Evolutionary conservation across 164 flowering plant species (phyloP).

Genomic region (Nelumbo lutea): DNA sequence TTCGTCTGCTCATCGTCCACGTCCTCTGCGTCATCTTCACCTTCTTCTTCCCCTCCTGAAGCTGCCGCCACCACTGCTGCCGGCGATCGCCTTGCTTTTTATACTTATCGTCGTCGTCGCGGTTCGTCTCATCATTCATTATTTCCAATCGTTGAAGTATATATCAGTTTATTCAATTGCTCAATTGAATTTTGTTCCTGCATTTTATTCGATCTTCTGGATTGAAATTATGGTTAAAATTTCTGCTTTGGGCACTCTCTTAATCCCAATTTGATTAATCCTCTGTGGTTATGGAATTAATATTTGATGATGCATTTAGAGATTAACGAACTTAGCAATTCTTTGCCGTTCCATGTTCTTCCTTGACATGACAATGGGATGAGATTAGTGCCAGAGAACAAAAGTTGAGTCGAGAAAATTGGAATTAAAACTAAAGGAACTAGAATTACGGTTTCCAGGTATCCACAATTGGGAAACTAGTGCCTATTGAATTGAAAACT

Average conservation of each 20-base stretch:
- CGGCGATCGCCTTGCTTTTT: not conserved
- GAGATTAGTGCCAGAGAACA: not conserved
- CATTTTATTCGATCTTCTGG: too few relatives aligned
- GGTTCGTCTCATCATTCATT: constrained; percentile 12
- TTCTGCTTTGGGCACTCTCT: not conserved
- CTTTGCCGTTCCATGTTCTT: not conserved
- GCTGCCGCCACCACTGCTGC: not conserved
- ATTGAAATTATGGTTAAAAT: not conserved
- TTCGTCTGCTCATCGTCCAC: constrained; percentile 15
- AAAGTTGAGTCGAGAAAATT: too few relatives aligned
- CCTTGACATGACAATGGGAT: not conserved
- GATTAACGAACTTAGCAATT: not conserved
- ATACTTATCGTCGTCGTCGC: not conserved
- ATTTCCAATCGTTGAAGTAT: not conserved
- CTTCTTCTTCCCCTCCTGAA: constrained; percentile 1
- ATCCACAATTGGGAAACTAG: too few relatives aligned
- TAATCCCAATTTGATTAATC: not conserved
- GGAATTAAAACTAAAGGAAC: not conserved
- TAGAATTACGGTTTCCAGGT: too few relatives aligned
- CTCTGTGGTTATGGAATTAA: not conserved
- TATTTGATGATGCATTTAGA: not conserved
- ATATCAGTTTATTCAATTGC: not conserved
- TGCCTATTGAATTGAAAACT: too few relatives aligned
- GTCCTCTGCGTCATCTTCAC: constrained; percentile 9
- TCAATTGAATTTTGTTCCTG: not conserved